Base-by-base conservation (phyloP, 805 yeast species). In the Ogataea trehaloabstinens region DNA sequence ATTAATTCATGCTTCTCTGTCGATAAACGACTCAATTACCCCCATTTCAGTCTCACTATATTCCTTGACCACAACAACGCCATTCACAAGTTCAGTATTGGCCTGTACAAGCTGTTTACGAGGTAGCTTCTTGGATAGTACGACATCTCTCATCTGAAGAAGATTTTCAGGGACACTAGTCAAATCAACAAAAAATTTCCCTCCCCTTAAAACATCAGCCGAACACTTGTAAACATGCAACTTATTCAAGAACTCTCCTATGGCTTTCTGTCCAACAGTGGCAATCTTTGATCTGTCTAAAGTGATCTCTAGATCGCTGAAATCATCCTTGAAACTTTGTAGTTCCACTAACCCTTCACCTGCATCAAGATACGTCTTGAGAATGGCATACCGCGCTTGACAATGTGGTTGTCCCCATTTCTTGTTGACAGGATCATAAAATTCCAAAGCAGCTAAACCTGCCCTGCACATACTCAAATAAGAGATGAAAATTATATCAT, bases 401-500 rank as follows among this genome's bases (percentile, higher is more conserved):
- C 87, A 86, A 60, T 88, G 96, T 11, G 96, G 81, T 66, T 88
- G 96, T 21, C 96, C 96, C 95, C 96, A 88, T 64, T 86, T 87
- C 42, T 70, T 67, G 20, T 86, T 73, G 31, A 64, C 63, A 28
- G 95, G 95, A 61, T 88, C 95, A 88, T 95, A 88, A 59, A 74
- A 85, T 61, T 88, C 95, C 56, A 88, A 71, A 6, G 85, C 91
- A 24, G 84, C 55, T 35, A 88, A 67, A 42, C 96, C 96, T 5
- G 95, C 95, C 51, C 95, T 74, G 19, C 88, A 84, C 96, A 88
- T 88, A 48, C 77, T 80, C 47, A 87, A 65, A 49, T 80, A 85
- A 12, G 90, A 85, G 29, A 84, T 71, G 53, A 73, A 76, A 31
- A 78, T 70, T 36, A 86, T 74, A 41, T 76, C 79, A 34, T 78